Conservation (phyloP, 257 asterid genomes). For the Plectranthus barbatus region DNA sequence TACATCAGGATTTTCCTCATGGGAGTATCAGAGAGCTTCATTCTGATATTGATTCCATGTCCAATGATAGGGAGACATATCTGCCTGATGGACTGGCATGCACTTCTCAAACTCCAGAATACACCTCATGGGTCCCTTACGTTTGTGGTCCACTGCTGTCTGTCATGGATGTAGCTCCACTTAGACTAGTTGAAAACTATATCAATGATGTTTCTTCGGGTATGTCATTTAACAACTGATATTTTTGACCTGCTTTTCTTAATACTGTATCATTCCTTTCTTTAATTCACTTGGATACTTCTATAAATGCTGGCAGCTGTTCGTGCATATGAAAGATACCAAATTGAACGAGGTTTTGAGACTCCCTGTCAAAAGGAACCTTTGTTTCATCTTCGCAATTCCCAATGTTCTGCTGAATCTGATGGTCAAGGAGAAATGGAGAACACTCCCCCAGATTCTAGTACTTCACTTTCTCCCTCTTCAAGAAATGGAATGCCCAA, state of each 20-base stretch:
- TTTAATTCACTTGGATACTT: conserved; percentile 11
- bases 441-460: conserved; percentile 28
- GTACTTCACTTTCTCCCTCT: conserved; percentile 21
- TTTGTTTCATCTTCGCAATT: conserved; percentile 55
- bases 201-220: conserved; percentile 76
- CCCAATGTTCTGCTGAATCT: conserved; percentile 34
- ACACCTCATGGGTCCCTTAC: conserved; percentile 56
- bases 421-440: conserved; percentile 39
- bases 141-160: conserved; percentile 61
- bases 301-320: conserved; percentile 41
- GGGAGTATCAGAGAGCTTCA: conserved; percentile 28
- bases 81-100: conserved; percentile 26
- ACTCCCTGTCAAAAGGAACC: conserved; percentile 49
- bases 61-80: conserved; percentile 23
- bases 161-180: conserved; percentile 86
- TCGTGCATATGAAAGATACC: conserved; percentile 40
- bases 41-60: conserved; percentile 23
- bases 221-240: conserved; percentile 24
- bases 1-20: conserved; percentile 26
- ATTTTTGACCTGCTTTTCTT: conserved; percentile 9
- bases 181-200: conserved; percentile 61
- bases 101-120: conserved; percentile 26
- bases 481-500: conserved; percentile 34
- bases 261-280: conserved; percentile 10
- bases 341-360: conserved; percentile 44